A percentile compares a stretch with the other conserved stretches of the same genome.
Evolutionary conservation across 768 basidiomycete genomes (phyloP).

Genomic region (Fomitopsis serialis): DNA sequence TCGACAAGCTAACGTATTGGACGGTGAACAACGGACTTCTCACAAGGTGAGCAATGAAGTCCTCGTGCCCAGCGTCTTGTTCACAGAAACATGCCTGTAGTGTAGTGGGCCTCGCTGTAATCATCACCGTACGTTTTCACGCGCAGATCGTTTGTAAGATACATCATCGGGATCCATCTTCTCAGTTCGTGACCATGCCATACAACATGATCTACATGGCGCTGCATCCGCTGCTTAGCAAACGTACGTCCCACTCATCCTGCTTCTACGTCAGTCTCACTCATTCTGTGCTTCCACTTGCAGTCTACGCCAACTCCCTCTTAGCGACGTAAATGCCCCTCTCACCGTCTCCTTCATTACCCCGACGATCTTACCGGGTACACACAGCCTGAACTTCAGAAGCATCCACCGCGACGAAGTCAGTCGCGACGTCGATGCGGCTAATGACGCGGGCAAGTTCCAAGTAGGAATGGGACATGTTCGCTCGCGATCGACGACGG

Average conservation of each 20-base stretch:
- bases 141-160: neutral
- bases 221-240: slow-evolving; percentile 12
- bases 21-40: slow-evolving; percentile 10
- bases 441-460: neutral
- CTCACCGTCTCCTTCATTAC: neutral
- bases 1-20: slow-evolving; percentile 12
- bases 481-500: neutral
- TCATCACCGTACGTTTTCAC: slow-evolving; percentile 4
- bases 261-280: neutral
- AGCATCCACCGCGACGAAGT: neutral
- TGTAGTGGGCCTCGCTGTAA: slow-evolving; percentile 7
- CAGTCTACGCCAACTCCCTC: slow-evolving; percentile 12
- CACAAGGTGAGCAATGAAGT: slow-evolving; percentile 3
- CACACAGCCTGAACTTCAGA: slow-evolving; percentile 8
- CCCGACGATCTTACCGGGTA: too few relatives aligned
- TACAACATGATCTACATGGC: slow-evolving; percentile 12
- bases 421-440: neutral
- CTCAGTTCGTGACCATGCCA: slow-evolving; percentile 5
- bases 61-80: neutral
- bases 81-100: neutral
- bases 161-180: neutral
- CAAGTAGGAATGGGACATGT: neutral
- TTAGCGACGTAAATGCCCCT: slow-evolving; percentile 6
- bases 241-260: slow-evolving; percentile 1
- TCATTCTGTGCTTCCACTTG: neutral